phyloP scores from a whole-genome alignment of 2,329 filamentous ascomycete genomes.

The Microcyclospora pomicola region DNA sequence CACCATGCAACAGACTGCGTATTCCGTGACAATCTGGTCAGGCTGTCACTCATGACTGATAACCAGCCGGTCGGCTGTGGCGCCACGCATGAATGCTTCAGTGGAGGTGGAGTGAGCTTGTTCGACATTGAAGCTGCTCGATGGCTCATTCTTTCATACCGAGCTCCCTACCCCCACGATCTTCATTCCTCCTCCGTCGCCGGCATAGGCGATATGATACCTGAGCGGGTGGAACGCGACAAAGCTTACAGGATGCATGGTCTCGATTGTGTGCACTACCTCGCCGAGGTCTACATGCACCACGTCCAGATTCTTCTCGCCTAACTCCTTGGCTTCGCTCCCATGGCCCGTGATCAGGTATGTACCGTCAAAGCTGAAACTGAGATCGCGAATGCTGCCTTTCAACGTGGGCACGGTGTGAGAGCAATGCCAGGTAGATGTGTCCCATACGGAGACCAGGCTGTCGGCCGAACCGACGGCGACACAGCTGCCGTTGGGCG shows the following conservation, averaged over 20 bases:
- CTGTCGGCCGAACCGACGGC: conserved; percentile 65
- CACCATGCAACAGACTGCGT: too few species aligned
- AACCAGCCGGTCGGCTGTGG: too few species aligned
- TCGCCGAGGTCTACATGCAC: conserved; percentile 63
- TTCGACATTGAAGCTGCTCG: not conserved
- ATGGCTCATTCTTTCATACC: not conserved
- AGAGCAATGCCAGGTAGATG: conserved; percentile 61
- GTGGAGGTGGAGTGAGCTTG: too few species aligned
- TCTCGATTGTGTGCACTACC: conserved; percentile 57
- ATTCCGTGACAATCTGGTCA: too few species aligned
- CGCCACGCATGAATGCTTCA: too few species aligned
- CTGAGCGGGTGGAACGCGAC: conserved; percentile 64
- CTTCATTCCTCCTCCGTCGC: conserved; percentile 52
- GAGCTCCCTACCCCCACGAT: conserved; percentile 41
- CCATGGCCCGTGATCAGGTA: conserved; percentile 57
- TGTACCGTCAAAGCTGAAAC: conserved; percentile 66
- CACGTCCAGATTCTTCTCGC: conserved; percentile 55
- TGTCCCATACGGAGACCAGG: conserved; percentile 65
- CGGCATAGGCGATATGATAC: conserved; percentile 59
- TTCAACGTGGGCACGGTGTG: conserved; percentile 56
- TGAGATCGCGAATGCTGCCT: conserved; percentile 53
- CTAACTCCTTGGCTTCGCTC: conserved; percentile 33
- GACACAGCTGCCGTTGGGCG: conserved; percentile 56
- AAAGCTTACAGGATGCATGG: conserved; percentile 47
- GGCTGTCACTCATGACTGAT: too few species aligned